phyloP scores from a whole-genome alignment of 2,329 filamentous ascomycete species.

The Xylariomycetidae sp. region DNA sequence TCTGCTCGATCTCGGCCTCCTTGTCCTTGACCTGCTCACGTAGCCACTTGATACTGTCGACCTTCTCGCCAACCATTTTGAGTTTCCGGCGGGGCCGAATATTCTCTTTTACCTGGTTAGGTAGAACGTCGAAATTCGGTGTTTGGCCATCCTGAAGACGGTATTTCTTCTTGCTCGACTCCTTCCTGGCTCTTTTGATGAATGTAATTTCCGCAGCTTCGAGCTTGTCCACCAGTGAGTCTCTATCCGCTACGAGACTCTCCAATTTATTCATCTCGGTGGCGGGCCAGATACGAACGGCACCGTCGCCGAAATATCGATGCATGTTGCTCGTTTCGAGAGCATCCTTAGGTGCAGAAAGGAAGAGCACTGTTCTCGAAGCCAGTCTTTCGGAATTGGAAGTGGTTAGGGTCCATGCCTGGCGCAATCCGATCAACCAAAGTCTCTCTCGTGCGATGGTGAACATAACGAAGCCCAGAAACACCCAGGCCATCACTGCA shows the following conservation, averaged over 20 bases:
- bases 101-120: constrained; percentile 17
- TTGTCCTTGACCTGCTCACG: constrained; percentile 55
- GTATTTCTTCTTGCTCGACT: constrained; percentile 36
- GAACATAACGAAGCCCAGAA: constrained; percentile 83
- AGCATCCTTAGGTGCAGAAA: constrained; percentile 73
- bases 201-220: constrained; percentile 79
- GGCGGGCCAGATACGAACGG: constrained; percentile 79
- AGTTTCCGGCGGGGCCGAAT: constrained; percentile 49
- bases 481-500: constrained; percentile 72
- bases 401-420: constrained; percentile 86
- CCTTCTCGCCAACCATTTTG: constrained; percentile 62
- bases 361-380: constrained; percentile 87
- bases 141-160: constrained; percentile 4
- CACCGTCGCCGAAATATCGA: constrained; percentile 70
- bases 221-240: constrained; percentile 68
- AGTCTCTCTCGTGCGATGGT: constrained; percentile 85
- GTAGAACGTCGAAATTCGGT: constrained; percentile 13
- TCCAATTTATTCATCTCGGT: constrained; percentile 69
- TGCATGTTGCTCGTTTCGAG: constrained; percentile 67
- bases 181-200: constrained; percentile 65
- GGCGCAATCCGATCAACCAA: constrained; percentile 88
- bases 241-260: constrained; percentile 69
- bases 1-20: constrained; percentile 32
- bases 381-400: constrained; percentile 80
- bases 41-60: constrained; percentile 84